These are phyloP conservation scores for Phylloporus sp. DNA, from an alignment of 768 basidiomycete genomes.

Conservation along the genomic window DNA sequence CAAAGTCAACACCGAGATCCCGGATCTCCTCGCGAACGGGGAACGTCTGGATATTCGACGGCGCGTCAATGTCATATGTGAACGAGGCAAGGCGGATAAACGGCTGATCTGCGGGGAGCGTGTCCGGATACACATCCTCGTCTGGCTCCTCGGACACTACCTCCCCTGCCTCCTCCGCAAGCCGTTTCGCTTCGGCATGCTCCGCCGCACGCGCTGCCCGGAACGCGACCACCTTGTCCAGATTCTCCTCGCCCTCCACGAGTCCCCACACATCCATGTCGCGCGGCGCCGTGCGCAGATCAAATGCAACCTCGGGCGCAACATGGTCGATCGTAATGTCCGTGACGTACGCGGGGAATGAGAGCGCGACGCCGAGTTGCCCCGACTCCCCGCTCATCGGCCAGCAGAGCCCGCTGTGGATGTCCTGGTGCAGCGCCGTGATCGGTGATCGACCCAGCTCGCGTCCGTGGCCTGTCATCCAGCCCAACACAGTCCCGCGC, in stretches of 20 bases:
- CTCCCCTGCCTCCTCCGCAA: slow-evolving; percentile 29
- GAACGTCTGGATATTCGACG: slow-evolving; percentile 74
- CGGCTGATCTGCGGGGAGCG: slow-evolving; percentile 42
- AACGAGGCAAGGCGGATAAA: slow-evolving; percentile 69
- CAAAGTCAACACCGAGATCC: slow-evolving; percentile 76
- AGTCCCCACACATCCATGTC: slow-evolving; percentile 91
- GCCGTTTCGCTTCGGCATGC: slow-evolving; percentile 32
- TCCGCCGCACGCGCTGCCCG: slow-evolving; percentile 40
- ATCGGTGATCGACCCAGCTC: slow-evolving; percentile 79
- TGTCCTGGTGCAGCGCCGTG: slow-evolving; percentile 83
- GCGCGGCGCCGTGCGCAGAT: slow-evolving; percentile 75
- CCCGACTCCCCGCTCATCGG: slow-evolving; percentile 78
- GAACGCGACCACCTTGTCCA: slow-evolving; percentile 57
- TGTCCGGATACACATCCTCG: slow-evolving; percentile 44
- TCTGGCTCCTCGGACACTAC: slow-evolving; percentile 18
- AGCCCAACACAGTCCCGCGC: slow-evolving; percentile 45
- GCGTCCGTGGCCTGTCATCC: slow-evolving; percentile 59
- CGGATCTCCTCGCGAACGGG: slow-evolving; percentile 63
- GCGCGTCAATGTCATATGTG: slow-evolving; percentile 53
- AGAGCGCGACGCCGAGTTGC: slow-evolving; percentile 79
- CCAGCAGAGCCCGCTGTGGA: slow-evolving; percentile 87
- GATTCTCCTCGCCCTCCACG: slow-evolving; percentile 74
- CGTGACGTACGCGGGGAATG: slow-evolving; percentile 50
- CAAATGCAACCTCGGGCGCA: slow-evolving; percentile 74
- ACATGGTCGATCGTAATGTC: slow-evolving; percentile 88